These are phyloP conservation scores for Saturnispora diversa DNA, from an alignment of 805 yeast species.

Conservation along the genomic window DNA sequence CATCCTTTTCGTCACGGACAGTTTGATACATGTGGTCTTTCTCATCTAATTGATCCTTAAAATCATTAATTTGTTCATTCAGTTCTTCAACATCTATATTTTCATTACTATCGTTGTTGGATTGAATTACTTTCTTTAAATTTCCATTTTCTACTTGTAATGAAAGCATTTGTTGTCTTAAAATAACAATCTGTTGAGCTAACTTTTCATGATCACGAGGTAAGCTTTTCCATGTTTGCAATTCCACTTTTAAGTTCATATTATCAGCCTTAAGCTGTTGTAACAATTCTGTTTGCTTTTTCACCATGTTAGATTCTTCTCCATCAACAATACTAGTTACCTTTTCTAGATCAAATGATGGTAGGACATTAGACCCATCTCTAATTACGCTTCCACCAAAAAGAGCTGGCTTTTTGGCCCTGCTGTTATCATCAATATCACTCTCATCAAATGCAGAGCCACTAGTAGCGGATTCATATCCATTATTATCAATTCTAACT, in stretches of 20 bases:
- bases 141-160: conserved; percentile 5
- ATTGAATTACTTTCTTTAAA: not conserved
- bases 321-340: conserved; percentile 11
- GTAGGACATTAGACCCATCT: conserved; percentile 23
- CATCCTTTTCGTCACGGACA: conserved; percentile 7
- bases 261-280: conserved; percentile 34
- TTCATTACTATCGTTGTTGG: not conserved
- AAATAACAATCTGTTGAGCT: conserved; percentile 18
- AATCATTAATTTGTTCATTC: conserved; percentile 1
- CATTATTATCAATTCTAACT: conserved; percentile 7
- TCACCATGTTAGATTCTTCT: conserved; percentile 20
- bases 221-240: conserved; percentile 35
- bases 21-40: conserved; percentile 7
- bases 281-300: conserved; percentile 23
- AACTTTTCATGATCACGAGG: conserved; percentile 35
- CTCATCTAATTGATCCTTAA: conserved; percentile 5
- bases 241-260: conserved; percentile 35
- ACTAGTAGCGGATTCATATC: conserved; percentile 15
- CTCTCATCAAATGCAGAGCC: conserved; percentile 19
- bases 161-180: conserved; percentile 12
- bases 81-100: not conserved
- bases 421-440: conserved; percentile 14
- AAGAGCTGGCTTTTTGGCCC: conserved; percentile 11
- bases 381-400: conserved; percentile 12
- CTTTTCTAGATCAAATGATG: conserved; percentile 18